Conservation (phyloP, 2,329 filamentous ascomycete genomes). For the Diaporthe sp. region DNA sequence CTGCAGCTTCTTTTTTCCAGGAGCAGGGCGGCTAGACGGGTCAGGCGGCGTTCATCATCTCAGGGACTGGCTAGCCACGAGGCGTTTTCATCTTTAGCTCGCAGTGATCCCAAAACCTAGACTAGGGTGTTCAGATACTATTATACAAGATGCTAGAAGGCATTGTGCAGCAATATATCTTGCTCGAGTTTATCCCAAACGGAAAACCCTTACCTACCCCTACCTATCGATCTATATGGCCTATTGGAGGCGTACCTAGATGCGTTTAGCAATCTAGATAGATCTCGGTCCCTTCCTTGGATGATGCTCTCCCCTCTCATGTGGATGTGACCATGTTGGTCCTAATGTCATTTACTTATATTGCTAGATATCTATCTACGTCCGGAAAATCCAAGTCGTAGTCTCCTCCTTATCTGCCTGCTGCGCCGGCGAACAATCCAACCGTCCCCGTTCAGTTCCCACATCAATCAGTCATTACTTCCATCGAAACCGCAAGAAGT, state of each 20-base stretch:
- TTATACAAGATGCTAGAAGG: background rate
- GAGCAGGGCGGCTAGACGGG: background rate
- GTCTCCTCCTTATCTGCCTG: background rate
- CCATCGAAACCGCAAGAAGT: background rate
- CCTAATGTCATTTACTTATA: background rate
- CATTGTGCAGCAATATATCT: background rate
- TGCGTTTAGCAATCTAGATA: background rate
- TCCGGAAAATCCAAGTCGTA: background rate
- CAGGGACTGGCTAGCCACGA: background rate
- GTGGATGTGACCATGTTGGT: background rate
- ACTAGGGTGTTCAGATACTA: background rate
- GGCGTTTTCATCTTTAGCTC: background rate
- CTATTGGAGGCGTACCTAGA: background rate
- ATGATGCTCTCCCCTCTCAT: background rate
- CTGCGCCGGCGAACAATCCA: background rate
- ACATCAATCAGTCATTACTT: background rate
- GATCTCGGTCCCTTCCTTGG: background rate
- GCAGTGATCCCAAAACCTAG: background rate
- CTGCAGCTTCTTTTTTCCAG: background rate
- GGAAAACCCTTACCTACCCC: too few species aligned
- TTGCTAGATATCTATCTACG: slow-evolving; percentile 6
- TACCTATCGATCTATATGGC: background rate
- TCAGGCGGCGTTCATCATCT: background rate
- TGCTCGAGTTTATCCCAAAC: too few species aligned
- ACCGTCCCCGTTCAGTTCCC: background rate